Base-by-base conservation (phyloP, 495 filamentous ascomycete species). In the Neurospora sp. region DNA sequence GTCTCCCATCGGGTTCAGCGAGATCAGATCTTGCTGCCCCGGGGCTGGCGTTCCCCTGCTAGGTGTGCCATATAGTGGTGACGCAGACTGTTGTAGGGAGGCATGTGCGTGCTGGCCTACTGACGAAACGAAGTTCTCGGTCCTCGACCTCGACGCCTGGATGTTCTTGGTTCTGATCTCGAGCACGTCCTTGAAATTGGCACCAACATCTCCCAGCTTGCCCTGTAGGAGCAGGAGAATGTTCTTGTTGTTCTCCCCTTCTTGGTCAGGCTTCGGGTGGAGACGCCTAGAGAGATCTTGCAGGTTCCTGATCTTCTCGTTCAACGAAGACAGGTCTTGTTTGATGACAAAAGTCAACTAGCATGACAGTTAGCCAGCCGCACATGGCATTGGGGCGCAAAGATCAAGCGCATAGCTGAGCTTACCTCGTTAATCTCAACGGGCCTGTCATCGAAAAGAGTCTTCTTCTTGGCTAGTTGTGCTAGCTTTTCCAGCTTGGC, bases 111-210 rank as follows among this genome's bases (percentile, higher is more conserved):
- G 93, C 48, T 91, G 89, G 3, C 91, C 92, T 48, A 96, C 93
- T 14, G 92, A 93, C 3, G 92, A 94, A 31, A 98, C 92, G 74
- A 99, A 99, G 78, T 98, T 96, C 80, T 99, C 96, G 69, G 96
- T 98, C 72, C 96, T 85, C 53, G 93, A 91, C 42, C 93, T 88
- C 61, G 93, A 95, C 14, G 96, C 96, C 81, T 98, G 96, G 69
- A 98, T 97, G 81, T 99, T 99, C 85, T 98, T 97, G 66, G 96
- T 99, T 40, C 96, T 90, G 31, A 97, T 93, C 79, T 99, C 96
- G 14, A 98, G 87, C 0, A 98, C 95, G 75, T 98, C 95, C 77
- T 98, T 98, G 88, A 99, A 98, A 79, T 93, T 97, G 66, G 91
- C 92, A 37, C 91, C 89, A 9, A 99, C 96, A 76, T 96, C 93